Percentiles rank a stretch among this genome's conserved stretches.
phyloP scores from a whole-genome alignment of 345 rosid species.

The Sonneratia caseolaris region DNA sequence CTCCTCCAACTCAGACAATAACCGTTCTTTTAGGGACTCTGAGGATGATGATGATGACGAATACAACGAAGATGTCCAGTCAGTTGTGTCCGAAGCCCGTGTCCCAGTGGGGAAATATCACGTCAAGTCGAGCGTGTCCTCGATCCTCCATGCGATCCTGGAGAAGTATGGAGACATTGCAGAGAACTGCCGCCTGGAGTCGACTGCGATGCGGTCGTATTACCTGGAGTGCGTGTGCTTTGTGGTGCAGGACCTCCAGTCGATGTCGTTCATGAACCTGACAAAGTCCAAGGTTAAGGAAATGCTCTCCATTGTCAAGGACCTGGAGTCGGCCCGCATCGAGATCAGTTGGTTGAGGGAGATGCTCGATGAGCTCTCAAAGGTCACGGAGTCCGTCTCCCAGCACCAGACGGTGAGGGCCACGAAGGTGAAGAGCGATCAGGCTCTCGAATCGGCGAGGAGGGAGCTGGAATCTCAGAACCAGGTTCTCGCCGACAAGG shows the following conservation, averaged over 20 bases:
- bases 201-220: conserved; percentile 56
- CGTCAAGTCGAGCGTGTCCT: conserved; percentile 44
- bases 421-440: conserved; percentile 32
- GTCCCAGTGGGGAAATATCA: conserved; percentile 66
- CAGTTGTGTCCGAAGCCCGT: conserved; percentile 37
- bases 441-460: conserved; percentile 32
- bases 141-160: conserved; percentile 42
- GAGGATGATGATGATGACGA: conserved; percentile 35
- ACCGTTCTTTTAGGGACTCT: conserved; percentile 27
- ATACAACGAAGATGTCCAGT: no score
- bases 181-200: conserved; percentile 56
- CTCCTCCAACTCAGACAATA: conserved; percentile 34
- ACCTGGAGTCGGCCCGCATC: conserved; percentile 61
- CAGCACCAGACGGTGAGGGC: conserved; percentile 29
- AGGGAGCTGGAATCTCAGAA: conserved; percentile 35
- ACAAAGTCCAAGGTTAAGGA: conserved; percentile 61
- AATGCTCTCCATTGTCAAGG: conserved; percentile 64
- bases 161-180: conserved; percentile 76
- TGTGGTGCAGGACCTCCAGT: conserved; percentile 63
- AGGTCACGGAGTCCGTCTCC: conserved; percentile 37
- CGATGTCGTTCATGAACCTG: conserved; percentile 39
- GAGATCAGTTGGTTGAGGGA: conserved; percentile 56
- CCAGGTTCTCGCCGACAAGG: conserved; percentile 38
- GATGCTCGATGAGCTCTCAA: conserved; percentile 43
- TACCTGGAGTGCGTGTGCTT: conserved; percentile 65